Evolutionary conservation across 345 rosid genomes (phyloP).

Genomic region (Psidium friedrichsthalianum): DNA sequence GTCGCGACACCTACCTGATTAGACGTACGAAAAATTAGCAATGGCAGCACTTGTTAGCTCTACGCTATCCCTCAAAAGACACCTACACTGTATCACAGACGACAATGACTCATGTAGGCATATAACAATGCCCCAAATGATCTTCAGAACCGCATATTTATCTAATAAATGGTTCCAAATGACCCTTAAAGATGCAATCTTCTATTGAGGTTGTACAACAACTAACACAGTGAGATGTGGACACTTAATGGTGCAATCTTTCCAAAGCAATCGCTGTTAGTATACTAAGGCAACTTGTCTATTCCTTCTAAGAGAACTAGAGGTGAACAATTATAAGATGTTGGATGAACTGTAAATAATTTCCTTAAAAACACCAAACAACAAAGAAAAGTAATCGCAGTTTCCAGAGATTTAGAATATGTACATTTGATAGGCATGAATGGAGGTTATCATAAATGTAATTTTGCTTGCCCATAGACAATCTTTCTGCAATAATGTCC

Average conservation of each 20-base stretch:
- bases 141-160: too few species aligned
- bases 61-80: too few species aligned
- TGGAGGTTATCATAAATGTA: neutral
- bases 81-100: too few species aligned
- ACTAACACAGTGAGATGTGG: neutral
- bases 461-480: slow-evolving; percentile 3
- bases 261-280: neutral
- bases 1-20: too few species aligned
- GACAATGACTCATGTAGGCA: too few species aligned
- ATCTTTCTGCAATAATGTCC: slow-evolving; percentile 94
- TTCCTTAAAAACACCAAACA: neutral
- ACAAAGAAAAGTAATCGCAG: neutral
- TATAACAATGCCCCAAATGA: too few species aligned
- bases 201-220: too few species aligned
- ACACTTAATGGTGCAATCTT: neutral
- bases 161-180: too few species aligned
- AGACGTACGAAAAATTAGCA: too few species aligned
- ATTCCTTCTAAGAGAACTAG: neutral
- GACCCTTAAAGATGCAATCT: too few species aligned
- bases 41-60: too few species aligned
- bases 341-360: neutral
- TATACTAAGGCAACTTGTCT: neutral
- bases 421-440: neutral
- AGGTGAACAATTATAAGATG: neutral
- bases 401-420: neutral